A percentile compares a stretch with the other conserved stretches of the same genome.
Evolutionary conservation across 306 rosid genomes (phyloP).

Genomic region (Hippophae gyantsensis): DNA sequence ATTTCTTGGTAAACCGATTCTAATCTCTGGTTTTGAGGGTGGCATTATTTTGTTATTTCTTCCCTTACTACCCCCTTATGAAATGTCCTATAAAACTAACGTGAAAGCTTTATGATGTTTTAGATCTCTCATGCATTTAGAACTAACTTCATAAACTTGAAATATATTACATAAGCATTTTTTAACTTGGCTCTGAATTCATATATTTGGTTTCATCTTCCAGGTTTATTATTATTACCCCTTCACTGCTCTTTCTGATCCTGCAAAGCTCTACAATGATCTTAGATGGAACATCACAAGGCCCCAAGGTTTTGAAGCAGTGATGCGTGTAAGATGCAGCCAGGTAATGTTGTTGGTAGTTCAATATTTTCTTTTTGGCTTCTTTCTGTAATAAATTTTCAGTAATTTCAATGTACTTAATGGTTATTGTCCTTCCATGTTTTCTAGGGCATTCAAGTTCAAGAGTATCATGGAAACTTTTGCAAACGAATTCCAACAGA

Average conservation of each 20-base stretch:
- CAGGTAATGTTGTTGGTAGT: conserved; percentile 47
- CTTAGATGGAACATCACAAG: conserved; percentile 96
- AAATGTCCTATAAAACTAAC: too few species aligned
- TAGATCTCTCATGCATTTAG: background rate
- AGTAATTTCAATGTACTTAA: background rate
- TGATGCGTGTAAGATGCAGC: conserved; percentile 98
- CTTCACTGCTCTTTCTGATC: conserved; percentile 87
- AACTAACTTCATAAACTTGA: background rate
- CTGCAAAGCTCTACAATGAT: conserved; percentile 94
- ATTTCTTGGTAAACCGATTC: too few species aligned
- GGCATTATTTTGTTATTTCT: too few species aligned
- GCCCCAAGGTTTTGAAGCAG: conserved; percentile 98
- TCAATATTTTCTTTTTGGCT: background rate
- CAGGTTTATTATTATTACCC: conserved; percentile 95
- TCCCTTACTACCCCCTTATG: too few species aligned
- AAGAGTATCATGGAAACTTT: conserved; percentile 82
- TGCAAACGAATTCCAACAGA: conserved; percentile 95
- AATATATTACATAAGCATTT: too few species aligned
- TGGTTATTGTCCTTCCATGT: conserved; percentile 12
- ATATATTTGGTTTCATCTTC: conserved; percentile 5
- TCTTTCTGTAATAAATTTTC: background rate
- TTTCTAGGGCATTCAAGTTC: conserved; percentile 89
- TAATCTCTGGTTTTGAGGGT: too few species aligned
- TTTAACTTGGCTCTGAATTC: background rate
- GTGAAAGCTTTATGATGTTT: too few species aligned